Conservation (phyloP, 1,284 basidiomycete genomes). For the Fistulina hepatica region DNA sequence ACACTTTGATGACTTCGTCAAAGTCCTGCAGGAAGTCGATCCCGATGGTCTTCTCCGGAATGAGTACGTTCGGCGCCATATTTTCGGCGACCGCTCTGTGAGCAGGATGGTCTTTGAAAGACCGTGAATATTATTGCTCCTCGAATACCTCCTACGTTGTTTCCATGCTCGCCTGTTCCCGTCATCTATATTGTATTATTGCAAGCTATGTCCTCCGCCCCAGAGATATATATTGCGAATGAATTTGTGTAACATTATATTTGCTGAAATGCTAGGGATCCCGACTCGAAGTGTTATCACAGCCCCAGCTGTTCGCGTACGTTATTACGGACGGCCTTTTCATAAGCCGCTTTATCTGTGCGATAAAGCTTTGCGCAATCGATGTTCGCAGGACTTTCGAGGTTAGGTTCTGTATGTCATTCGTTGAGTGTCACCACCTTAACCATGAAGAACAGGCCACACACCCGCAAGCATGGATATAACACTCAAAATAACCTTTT, state of each 20-base stretch:
- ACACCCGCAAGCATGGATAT: slow-evolving; percentile 96
- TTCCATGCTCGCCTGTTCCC: no score
- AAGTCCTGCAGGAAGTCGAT: slow-evolving; percentile 65
- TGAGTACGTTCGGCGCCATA: slow-evolving; percentile 65
- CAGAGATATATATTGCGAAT: no score
- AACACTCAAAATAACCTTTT: slow-evolving; percentile 93
- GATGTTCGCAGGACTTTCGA: slow-evolving; percentile 96
- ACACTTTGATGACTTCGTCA: slow-evolving; percentile 71
- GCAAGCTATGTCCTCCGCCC: no score
- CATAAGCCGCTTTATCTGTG: slow-evolving; percentile 73
- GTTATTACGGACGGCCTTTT: slow-evolving; percentile 56
- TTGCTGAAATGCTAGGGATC: no score
- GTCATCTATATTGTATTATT: no score
- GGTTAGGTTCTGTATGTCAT: slow-evolving; percentile 73
- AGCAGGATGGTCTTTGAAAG: no score
- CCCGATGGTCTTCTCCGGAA: slow-evolving; percentile 74
- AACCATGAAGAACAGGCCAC: slow-evolving; percentile 16
- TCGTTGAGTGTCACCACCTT: background rate
- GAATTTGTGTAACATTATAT: no score
- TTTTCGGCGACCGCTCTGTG: background rate
- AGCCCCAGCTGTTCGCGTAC: slow-evolving; percentile 65
- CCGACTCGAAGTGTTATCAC: no score
- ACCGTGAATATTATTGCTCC: slow-evolving; percentile 9
- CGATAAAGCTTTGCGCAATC: slow-evolving; percentile 95
- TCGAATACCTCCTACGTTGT: no score